A percentile compares a stretch with the other conserved stretches of the same genome.
These are phyloP conservation scores for Candida pseudofarinosa DNA, from an alignment of 805 yeast genomes.

Conservation along the genomic window DNA sequence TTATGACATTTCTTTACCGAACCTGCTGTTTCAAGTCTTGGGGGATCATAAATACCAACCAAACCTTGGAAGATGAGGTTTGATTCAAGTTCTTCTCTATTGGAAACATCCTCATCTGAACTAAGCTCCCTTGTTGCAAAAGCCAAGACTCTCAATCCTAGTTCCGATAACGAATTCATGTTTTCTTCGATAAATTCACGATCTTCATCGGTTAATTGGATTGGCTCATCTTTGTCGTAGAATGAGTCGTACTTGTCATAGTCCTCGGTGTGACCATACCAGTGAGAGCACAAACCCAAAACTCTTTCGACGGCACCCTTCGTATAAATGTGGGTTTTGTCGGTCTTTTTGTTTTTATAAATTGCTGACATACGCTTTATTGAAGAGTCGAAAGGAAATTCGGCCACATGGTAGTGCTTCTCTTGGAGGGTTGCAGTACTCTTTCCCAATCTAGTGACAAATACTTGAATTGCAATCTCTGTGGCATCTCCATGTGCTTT, in stretches of 20 bases:
- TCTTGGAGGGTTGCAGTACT: conserved; percentile 43
- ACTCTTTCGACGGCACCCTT: conserved; percentile 80
- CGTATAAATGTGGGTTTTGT: conserved; percentile 36
- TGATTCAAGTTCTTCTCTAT: conserved; percentile 45
- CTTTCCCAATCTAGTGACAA: conserved; percentile 54
- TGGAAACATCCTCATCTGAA: conserved; percentile 12
- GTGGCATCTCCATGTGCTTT: conserved; percentile 74
- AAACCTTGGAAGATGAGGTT: conserved; percentile 59
- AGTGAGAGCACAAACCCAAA: conserved; percentile 49
- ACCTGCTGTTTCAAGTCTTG: conserved; percentile 62
- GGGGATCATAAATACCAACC: conserved; percentile 79
- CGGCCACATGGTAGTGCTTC: conserved; percentile 46
- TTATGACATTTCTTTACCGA: conserved; percentile 63
- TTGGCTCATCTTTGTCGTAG: conserved; percentile 12
- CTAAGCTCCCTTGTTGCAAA: conserved; percentile 48
- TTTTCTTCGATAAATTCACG: conserved; percentile 44
- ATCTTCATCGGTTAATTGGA: conserved; percentile 39
- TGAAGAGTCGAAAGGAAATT: conserved; percentile 73
- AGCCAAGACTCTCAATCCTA: conserved; percentile 72
- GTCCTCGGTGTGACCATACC: conserved; percentile 39
- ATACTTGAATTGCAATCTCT: conserved; percentile 83
- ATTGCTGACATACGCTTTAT: conserved; percentile 70
- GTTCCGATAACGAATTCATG: conserved; percentile 55
- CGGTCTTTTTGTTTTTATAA: conserved; percentile 28
- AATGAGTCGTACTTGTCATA: not conserved